Evolutionary conservation across 2,329 filamentous ascomycete genomes (phyloP).

Genomic region (Pseudogymnoascus sp.): DNA sequence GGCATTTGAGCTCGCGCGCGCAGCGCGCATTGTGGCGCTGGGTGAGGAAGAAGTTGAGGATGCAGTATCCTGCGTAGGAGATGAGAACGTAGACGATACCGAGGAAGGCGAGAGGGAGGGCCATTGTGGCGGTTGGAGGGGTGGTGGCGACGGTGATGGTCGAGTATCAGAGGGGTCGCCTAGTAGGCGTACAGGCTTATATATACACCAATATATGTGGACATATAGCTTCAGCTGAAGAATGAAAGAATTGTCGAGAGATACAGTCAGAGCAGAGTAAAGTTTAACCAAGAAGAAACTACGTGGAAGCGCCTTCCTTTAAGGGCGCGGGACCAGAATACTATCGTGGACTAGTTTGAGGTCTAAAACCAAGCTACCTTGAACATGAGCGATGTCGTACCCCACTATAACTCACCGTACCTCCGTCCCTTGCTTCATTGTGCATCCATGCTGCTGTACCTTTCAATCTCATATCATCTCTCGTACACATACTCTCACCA

Average conservation of each 20-base stretch:
- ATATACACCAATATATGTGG: neutral
- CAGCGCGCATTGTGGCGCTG: slow-evolving; percentile 17
- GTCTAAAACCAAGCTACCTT: slow-evolving; percentile 1
- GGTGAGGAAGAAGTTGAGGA: slow-evolving; percentile 14
- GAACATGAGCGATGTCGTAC: neutral
- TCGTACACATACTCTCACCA: neutral
- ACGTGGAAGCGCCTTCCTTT: neutral
- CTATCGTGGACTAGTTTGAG: neutral
- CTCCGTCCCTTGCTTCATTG: neutral
- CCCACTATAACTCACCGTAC: neutral
- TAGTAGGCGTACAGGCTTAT: neutral
- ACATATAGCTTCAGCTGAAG: neutral
- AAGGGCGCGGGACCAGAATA: neutral
- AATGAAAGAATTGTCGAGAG: neutral
- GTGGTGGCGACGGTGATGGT: neutral
- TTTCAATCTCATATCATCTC: neutral
- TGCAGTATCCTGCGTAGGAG: slow-evolving; percentile 17
- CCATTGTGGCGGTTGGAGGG: slow-evolving; percentile 9
- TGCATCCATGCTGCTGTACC: neutral
- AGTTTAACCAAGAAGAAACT: neutral
- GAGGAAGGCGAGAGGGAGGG: slow-evolving; percentile 1
- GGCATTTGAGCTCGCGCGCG: slow-evolving; percentile 23
- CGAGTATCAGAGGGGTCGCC: neutral
- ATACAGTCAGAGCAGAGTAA: neutral
- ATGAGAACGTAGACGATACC: slow-evolving; percentile 11